A percentile compares a stretch with the other conserved stretches of the same genome.
Evolutionary conservation across 2,329 filamentous ascomycete genomes (phyloP).

Genomic region (Diaporthe ampelina): DNA sequence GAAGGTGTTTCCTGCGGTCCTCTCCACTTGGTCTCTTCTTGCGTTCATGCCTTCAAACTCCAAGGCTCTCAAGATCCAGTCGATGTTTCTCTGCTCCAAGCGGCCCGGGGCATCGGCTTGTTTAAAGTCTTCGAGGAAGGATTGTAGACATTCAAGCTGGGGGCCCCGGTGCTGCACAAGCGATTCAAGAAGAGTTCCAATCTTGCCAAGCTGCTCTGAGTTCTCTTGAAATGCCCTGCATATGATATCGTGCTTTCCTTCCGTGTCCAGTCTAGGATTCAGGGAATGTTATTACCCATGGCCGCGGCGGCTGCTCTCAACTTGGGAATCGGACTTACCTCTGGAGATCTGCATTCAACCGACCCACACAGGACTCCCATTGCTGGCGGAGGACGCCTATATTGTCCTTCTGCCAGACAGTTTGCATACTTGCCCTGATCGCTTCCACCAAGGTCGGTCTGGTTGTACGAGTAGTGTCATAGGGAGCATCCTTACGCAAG

Average conservation of each 20-base stretch:
- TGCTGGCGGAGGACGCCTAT: neutral
- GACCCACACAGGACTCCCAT: neutral
- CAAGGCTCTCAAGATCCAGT: neutral
- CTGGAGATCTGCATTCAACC: neutral
- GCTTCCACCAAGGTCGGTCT: neutral
- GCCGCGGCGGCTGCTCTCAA: neutral
- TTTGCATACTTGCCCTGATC: constrained; percentile 10
- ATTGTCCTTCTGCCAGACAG: constrained; percentile 1
- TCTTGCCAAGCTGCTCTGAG: neutral
- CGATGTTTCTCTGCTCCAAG: neutral
- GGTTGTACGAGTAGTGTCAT: neutral
- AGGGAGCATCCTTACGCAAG: neutral
- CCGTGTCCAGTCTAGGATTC: neutral
- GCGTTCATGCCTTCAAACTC: constrained; percentile 14
- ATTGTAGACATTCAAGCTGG: constrained; percentile 1
- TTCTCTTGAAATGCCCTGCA: neutral
- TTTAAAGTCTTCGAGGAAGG: constrained; percentile 6
- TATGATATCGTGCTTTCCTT: neutral
- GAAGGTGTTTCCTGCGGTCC: neutral
- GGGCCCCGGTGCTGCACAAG: neutral
- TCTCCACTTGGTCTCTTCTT: neutral
- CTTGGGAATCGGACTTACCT: neutral
- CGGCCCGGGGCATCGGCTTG: neutral
- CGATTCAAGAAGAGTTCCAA: neutral
- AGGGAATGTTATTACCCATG: neutral